Base-by-base conservation (phyloP, 371 early-diverging fungal species). In the Mucor indicus region DNA sequence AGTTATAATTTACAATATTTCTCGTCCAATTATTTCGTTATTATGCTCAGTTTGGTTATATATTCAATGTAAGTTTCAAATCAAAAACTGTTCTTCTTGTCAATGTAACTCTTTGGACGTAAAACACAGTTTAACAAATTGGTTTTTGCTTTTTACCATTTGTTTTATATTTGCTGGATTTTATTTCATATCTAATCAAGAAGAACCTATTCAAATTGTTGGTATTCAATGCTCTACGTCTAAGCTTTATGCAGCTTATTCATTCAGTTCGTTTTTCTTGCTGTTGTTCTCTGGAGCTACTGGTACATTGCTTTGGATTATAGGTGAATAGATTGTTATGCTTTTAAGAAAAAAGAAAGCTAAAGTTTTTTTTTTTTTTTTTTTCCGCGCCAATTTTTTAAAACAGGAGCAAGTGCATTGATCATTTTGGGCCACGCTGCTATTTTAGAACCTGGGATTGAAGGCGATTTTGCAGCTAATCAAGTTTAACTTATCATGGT, bases 1-100 rank as follows among this genome's bases (percentile, higher is more conserved):
- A 80, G 79, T 50, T 79, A 79, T 51, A 84, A 83, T 56, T 50
- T 83, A 32, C 62, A 60, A 31, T 75, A 83, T 37, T 83, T 77
- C 57, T 79, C 78, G 41, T 73, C 76, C 53, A 84, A 84, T 62
- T 84, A 84, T 50, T 56, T 76, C 38, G 19, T 84, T 45, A 70
- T 84, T 21, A 62, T 83, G 51, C 30, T 80, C 20, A 68, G 65
- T 20, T 64, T 84, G 35, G 62, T 75, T 6, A 64, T 78, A 33
- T 84, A 83, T 62, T 70, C 73, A 23, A 29, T 84, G 84, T 83
- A 76, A 49, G 75, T 72, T 1, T 2, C 7, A n/a, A n/a, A 16
- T 27, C 21, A 32, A 19, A 43, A 31, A 40, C 29, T 37, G 19
- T 16, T 33, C n/a, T 19, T 30, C 15, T n/a, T 48, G 4, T 16